phyloP scores from a whole-genome alignment of 2,329 filamentous ascomycete species.

The Akanthomyces muscarius region DNA sequence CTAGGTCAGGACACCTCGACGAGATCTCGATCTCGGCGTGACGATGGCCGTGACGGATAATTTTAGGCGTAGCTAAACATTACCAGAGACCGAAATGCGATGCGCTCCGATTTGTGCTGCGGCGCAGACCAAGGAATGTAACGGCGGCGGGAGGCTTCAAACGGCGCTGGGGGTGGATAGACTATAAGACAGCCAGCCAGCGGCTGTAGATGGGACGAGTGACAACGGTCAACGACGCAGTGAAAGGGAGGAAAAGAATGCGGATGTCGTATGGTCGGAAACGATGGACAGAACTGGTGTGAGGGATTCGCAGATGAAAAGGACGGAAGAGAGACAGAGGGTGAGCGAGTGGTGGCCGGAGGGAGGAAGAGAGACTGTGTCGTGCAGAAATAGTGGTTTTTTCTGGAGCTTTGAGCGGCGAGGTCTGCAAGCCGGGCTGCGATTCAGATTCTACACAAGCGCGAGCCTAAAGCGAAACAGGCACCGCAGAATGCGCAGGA shows the following conservation, averaged over 20 bases:
- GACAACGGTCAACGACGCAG: neutral
- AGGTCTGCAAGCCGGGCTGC: neutral
- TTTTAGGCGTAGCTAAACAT: conserved; percentile 7
- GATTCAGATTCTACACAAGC: conserved; percentile 11
- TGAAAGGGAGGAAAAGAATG: neutral
- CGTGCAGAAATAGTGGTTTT: conserved; percentile 12
- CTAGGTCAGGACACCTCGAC: neutral
- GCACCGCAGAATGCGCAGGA: neutral
- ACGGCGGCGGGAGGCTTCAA: neutral
- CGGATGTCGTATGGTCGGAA: neutral
- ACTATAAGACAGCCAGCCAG: neutral
- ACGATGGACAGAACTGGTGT: neutral
- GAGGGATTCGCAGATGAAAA: neutral
- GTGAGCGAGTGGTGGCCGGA: neutral
- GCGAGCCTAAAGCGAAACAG: conserved; percentile 13
- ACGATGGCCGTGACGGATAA: neutral
- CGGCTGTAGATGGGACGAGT: neutral
- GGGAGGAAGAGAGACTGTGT: conserved; percentile 13
- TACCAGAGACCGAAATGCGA: neutral
- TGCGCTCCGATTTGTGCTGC: neutral
- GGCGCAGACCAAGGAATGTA: neutral
- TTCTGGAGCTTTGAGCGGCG: conserved; percentile 4
- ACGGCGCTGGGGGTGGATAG: neutral
- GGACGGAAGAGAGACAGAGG: neutral
- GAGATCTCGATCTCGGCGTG: neutral